These are phyloP conservation scores for Phialemonium atrogriseum DNA, from an alignment of 2,329 filamentous ascomycete genomes.

Conservation along the genomic window DNA sequence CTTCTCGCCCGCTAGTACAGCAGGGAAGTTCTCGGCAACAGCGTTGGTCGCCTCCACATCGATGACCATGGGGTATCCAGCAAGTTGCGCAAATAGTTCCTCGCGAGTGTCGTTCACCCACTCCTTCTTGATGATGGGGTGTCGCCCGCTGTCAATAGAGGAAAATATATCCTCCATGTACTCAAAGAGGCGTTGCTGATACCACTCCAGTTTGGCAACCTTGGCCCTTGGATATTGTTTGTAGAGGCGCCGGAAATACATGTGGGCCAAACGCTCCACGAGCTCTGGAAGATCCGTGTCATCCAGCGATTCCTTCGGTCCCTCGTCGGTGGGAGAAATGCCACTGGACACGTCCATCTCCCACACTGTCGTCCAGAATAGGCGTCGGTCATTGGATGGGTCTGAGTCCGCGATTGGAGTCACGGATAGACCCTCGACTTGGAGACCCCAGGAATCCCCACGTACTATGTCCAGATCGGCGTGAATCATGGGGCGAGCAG, in stretches of 20 bases:
- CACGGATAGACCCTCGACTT: too few species aligned
- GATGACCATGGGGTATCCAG: background rate
- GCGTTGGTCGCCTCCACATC: too few species aligned
- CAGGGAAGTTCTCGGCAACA: too few species aligned
- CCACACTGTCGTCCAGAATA: constrained; percentile 11
- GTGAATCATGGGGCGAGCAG: too few species aligned
- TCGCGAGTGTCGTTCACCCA: constrained; percentile 7
- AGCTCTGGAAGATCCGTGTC: constrained; percentile 1
- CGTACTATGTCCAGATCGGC: too few species aligned
- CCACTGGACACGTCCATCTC: background rate
- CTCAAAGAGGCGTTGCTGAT: background rate
- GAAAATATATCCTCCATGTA: background rate
- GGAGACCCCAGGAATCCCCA: too few species aligned
- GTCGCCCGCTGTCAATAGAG: constrained; percentile 1
- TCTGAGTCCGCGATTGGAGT: too few species aligned
- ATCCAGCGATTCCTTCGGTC: too few species aligned
- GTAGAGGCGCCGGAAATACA: constrained; percentile 1
- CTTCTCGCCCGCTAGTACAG: too few species aligned
- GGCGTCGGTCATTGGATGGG: too few species aligned
- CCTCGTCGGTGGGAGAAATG: background rate
- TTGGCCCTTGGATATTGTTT: background rate
- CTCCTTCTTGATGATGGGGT: constrained; percentile 4
- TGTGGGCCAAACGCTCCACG: background rate
- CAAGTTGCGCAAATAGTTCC: constrained; percentile 3
- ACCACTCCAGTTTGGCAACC: background rate